Evolutionary conservation across 106 monocot species (phyloP), one percentile per base, ranked within the genome.

Genomic region (Dendrobium huoshanense): DNA sequence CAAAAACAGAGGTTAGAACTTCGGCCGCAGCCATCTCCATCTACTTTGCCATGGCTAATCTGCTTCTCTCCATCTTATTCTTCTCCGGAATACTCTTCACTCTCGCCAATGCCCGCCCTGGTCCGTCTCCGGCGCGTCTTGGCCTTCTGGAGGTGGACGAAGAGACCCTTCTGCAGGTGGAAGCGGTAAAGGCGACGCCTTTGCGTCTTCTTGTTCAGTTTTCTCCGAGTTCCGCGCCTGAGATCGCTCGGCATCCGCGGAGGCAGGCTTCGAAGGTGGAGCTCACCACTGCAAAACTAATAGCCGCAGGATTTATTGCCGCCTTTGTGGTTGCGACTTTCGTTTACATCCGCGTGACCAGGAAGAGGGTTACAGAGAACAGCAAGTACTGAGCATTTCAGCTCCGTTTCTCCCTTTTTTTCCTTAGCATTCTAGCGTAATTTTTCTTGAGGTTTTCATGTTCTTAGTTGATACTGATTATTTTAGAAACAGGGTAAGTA

Each of bases 341-440:
- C 43, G 44, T 74, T 44, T 74, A 74, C 74, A 74, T 74, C 18
- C 43, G 74, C 20, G 42, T 74, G 27, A 74, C 74, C 20, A 74
- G 74, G 43, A 74, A 43, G 74, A 74, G 74, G 42, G 40, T 5
- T 40, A 4, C 72, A 33, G 72, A 72, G 72, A 74, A 44, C 74
- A 43, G 43, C 74, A 74, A 74, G 74, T 44, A 74, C 43, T 74
- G 74, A 70, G 15, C 61, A n/a, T 61, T 61, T 61, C 61, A 70
- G 70, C 37, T 15, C 11, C 17, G 10, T 37, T 70, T 37, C 70
- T 37, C 70, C 70, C 37, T 16, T 67, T 37, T 70, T 31, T 37
- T 15, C 33, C 15, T 11, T 33, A 16, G 13, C 24, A 16, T 15
- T 25, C 15, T 70, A 31, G 1, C 13, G 9, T 24, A 25, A 20